Evolutionary conservation across 1,139 yeast species (phyloP).

Genomic region (Zygoascus meyerae): DNA sequence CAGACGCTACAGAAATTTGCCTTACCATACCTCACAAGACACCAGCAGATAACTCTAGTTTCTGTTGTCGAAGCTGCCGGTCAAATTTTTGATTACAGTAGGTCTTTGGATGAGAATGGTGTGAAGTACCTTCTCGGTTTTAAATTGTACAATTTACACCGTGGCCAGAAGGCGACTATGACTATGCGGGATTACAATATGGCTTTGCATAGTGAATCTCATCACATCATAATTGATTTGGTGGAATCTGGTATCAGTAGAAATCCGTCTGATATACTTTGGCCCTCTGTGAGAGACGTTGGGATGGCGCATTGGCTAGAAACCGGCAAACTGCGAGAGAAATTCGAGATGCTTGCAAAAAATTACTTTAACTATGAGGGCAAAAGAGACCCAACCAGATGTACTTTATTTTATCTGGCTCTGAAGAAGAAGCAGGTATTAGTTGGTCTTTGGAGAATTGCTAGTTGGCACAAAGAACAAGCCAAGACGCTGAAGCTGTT

Average conservation of each 20-base stretch:
- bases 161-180: conserved; percentile 44
- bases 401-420: conserved; percentile 74
- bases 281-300: conserved; percentile 56
- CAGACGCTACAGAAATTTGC: conserved; percentile 60
- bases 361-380: conserved; percentile 37
- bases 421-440: conserved; percentile 70
- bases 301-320: conserved; percentile 74
- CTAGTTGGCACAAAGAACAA: conserved; percentile 73
- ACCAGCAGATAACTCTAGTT: conserved; percentile 80
- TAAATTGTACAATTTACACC: conserved; percentile 57
- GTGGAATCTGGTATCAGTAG: conserved; percentile 36
- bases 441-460: conserved; percentile 75
- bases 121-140: conserved; percentile 66
- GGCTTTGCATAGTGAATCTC: conserved; percentile 82
- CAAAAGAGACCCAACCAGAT: conserved; percentile 63
- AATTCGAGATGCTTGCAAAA: conserved; percentile 64
- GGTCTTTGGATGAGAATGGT: conserved; percentile 66
- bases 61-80: conserved; percentile 61
- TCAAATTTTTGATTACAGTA: conserved; percentile 45
- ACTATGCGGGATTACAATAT: conserved; percentile 78
- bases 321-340: conserved; percentile 43
- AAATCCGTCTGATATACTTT: conserved; percentile 41
- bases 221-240: conserved; percentile 54
- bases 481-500: conserved; percentile 73
- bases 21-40: conserved; percentile 78